Base-by-base conservation (phyloP, 139 green algal genomes). In the Chlorella vulgaris region DNA sequence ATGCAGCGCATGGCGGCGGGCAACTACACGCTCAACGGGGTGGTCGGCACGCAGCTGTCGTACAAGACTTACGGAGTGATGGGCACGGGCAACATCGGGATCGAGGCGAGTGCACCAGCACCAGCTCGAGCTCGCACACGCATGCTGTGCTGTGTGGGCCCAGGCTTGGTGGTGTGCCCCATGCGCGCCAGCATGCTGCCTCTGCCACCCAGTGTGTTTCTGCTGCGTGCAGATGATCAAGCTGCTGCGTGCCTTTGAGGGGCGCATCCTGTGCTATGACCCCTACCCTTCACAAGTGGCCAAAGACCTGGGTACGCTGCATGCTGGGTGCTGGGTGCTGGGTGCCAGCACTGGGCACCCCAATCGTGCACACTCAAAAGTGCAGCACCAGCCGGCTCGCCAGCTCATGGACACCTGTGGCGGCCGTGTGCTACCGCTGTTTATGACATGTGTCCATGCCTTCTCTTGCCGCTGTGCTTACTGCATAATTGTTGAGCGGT, bases 11-110 rank as follows among this genome's bases (percentile, higher is more conserved):
- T 93, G 22, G 69, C 40, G 31, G 69, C 86, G 36, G 90, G 91
- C 62, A 95, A 97, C 85, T 98, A 94, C 84, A 83, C 86, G 0
- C 82, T 96, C 18, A 89, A 81, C 15, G 92, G 92, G 0, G 80
- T 98, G n/a, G 89, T 96, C n/a, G 94, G 94, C 26, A 76, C 88
- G 5, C 82, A 96, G 80, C 61, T 98, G 58, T 65, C n/a, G 3
- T 79, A 84, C 35, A 94, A 94, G 78, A 94, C 88, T 0, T 89
- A 93, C 2, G 93, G 91, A 18, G 80, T 98, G 1, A 31, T 98
- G 0, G 94, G 94, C 61, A 98, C 94, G 1, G 94, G 94, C 39
- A 89, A 88, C 7, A 98, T 98, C 58, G 94, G 94, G 58, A 74
- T 88, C 28, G 84, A 88, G 65, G 71, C 26, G 31, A 33, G 31